Base-by-base conservation (phyloP, 192 early-diverging fungal genomes). In the Linnemannia schmuckeri region DNA sequence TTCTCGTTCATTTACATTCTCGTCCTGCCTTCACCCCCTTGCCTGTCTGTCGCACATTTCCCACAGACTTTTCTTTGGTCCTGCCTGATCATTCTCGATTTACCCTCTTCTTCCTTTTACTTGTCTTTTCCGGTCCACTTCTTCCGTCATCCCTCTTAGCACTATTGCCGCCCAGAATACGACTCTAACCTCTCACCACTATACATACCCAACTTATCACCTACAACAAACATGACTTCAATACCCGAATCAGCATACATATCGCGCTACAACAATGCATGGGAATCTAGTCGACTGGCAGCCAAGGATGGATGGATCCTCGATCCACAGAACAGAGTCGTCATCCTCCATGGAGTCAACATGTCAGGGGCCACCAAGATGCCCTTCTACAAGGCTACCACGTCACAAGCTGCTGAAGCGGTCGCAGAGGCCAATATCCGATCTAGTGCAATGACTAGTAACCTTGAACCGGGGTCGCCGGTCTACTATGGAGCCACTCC, bases 321-420 rank as follows among this genome's bases (percentile, higher is more conserved):
- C 33, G 91, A 93, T 54, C 80, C 77, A 10, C 86, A 90, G 47
- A 89, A 91, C 55, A 88, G 89, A 27, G 87, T 89, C 37, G 79
- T 93, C 6, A 89, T 91, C 41, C 79, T 93, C 7, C 92, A 91
- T 54, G 93, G 93, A 17, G 72, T 93, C 66, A 93, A 93, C 75
- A 73, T 93, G 38, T 87, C 88, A 22, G 92, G 90, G 9, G 90
- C 90, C n/a, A 77, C 90, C 41, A 93, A 93, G 83, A 79, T 93
- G 52, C 93, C 93, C 2, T 83, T 88, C 47, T 85, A 82, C 9
- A 69, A 85, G 20, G 75, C 88, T 41, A 35, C 52, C 1, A 40
- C 75, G 6, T 76, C 47, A 18, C 52, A 33, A 38, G 70, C 46
- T 3, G 72, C 72, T 2, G 72, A 66, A 12, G 61, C 30, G 2